A percentile compares a stretch with the other conserved stretches of the same genome.
phyloP scores from a whole-genome alignment of 176 grass and related monocot genomes.

The Triticum aestivum region DNA sequence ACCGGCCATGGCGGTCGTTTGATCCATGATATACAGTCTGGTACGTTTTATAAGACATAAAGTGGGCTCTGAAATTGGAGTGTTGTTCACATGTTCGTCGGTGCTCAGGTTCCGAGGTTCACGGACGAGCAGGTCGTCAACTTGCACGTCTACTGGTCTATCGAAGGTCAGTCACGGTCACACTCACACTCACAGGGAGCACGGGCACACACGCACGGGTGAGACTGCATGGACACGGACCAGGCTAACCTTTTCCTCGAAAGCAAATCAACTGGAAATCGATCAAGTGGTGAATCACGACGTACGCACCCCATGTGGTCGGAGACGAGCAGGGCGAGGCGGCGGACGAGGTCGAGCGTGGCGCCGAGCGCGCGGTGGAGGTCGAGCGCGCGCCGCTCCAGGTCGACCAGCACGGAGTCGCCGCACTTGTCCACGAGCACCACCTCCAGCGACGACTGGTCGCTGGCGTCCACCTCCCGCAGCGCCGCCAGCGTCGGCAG shows the following conservation, averaged over 20 bases:
- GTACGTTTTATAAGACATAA: background rate
- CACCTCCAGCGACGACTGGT: slow-evolving; percentile 75
- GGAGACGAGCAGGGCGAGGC: slow-evolving; percentile 81
- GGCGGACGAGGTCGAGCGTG: slow-evolving; percentile 56
- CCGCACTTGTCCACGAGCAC: slow-evolving; percentile 65
- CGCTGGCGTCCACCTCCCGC: slow-evolving; percentile 51
- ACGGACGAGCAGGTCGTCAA: slow-evolving; percentile 4
- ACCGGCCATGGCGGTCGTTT: background rate
- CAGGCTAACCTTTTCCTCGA: background rate
- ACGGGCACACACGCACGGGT: slow-evolving; percentile 26
- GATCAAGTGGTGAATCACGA: background rate
- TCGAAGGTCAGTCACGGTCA: background rate
- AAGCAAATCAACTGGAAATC: background rate
- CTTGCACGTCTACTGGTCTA: background rate
- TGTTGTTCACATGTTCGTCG: slow-evolving; percentile 22
- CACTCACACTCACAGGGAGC: background rate
- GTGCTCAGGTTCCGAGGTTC: background rate
- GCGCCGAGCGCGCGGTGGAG: slow-evolving; percentile 45
- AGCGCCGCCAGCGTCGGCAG: slow-evolving; percentile 74
- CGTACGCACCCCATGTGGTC: slow-evolving; percentile 66
- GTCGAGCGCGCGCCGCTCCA: slow-evolving; percentile 61
- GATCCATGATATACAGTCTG: no score
- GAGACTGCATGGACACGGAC: background rate
- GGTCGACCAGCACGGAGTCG: slow-evolving; percentile 56
- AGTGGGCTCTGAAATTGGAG: background rate